Conservation (phyloP, 768 basidiomycete genomes). For the Udeniomyces megalosporus region DNA sequence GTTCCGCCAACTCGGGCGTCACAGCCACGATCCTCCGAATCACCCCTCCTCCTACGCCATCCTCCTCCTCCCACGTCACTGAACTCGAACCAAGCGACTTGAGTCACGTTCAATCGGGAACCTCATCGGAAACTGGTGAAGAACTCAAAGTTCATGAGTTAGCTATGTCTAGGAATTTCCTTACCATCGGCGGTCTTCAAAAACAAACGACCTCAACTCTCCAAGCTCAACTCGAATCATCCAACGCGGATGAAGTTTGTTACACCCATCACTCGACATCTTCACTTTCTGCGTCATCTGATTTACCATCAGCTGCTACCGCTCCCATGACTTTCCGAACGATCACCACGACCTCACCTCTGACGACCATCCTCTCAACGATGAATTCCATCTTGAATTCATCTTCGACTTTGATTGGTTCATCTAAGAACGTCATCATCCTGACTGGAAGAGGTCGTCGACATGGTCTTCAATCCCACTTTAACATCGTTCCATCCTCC, state of each 20-base stretch:
- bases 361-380: slow-evolving; percentile 36
- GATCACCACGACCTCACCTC: slow-evolving; percentile 26
- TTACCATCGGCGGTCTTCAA: neutral
- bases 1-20: slow-evolving; percentile 42
- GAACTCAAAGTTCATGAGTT: slow-evolving; percentile 10
- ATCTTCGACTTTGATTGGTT: slow-evolving; percentile 4
- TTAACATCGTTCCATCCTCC: too few relatives aligned
- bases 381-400: slow-evolving; percentile 38
- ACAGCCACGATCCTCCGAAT: slow-evolving; percentile 61
- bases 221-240: slow-evolving; percentile 50
- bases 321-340: slow-evolving; percentile 48
- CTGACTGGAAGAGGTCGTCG: slow-evolving; percentile 48
- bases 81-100: neutral
- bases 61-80: neutral
- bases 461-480: neutral
- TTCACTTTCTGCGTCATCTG: slow-evolving; percentile 19
- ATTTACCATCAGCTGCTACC: slow-evolving; percentile 39
- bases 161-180: neutral
- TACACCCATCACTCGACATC: slow-evolving; percentile 45
- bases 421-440: slow-evolving; percentile 36
- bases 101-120: neutral
- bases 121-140: neutral
- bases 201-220: neutral
- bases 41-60: neutral
- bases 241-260: slow-evolving; percentile 62